phyloP scores from a whole-genome alignment of 768 basidiomycete species.

The Amanita pseudoporphyria region DNA sequence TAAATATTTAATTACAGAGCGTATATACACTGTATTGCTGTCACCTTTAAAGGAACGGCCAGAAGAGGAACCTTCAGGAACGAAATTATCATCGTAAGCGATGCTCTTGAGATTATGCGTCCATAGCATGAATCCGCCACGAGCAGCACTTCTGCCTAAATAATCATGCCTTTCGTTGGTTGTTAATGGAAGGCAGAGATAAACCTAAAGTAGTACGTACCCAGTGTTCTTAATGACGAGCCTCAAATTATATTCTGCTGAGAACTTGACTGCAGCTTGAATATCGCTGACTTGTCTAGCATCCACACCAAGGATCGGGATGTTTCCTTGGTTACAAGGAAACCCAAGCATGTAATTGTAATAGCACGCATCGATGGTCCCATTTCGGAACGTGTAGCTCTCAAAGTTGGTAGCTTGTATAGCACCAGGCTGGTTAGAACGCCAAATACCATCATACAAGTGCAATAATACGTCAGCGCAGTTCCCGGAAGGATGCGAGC shows the following conservation, averaged over 20 bases:
- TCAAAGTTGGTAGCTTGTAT: too few relatives aligned
- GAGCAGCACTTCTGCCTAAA: constrained; percentile 35
- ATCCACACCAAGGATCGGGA: too few relatives aligned
- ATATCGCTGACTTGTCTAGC: constrained; percentile 27
- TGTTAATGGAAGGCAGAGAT: not conserved
- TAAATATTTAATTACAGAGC: constrained; percentile 8
- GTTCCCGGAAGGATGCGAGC: constrained; percentile 23
- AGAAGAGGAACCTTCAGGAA: constrained; percentile 22
- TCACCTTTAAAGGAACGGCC: not conserved
- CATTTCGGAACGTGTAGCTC: too few relatives aligned
- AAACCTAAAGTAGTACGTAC: not conserved
- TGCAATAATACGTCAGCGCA: constrained; percentile 23
- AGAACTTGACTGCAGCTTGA: constrained; percentile 16
- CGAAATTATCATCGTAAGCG: constrained; percentile 19
- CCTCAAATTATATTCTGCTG: constrained; percentile 21
- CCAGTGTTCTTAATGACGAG: constrained; percentile 30
- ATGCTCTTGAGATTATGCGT: constrained; percentile 28
- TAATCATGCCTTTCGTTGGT: constrained; percentile 27
- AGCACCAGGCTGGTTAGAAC: constrained; percentile 25
- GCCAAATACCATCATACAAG: constrained; percentile 27
- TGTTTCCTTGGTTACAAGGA: constrained; percentile 34
- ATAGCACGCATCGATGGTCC: too few relatives aligned
- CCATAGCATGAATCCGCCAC: too few relatives aligned
- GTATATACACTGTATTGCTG: not conserved
- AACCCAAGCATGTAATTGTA: too few relatives aligned